Percentiles rank a stretch among this genome's conserved stretches.
phyloP scores from a whole-genome alignment of 441 rosid genomes.

The Pelargonium fulgidum region DNA sequence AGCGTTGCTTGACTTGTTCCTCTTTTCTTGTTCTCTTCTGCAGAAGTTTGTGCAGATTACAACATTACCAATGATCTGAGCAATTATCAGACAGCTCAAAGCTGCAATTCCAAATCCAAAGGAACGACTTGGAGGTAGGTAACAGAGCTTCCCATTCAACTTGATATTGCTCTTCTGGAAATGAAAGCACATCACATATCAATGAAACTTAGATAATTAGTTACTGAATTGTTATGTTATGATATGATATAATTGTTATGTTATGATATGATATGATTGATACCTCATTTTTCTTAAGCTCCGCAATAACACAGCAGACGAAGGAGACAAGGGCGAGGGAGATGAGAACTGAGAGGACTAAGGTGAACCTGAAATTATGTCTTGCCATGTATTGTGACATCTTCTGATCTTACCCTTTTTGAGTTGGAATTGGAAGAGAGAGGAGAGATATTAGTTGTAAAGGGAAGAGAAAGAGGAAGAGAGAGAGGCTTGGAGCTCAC shows the following conservation, averaged over 20 bases:
- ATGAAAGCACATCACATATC: background rate
- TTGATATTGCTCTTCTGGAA: conserved; percentile 47
- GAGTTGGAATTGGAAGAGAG: background rate
- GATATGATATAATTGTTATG: background rate
- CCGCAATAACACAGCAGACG: conserved; percentile 48
- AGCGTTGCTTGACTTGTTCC: conserved; percentile 16
- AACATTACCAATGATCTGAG: conserved; percentile 50
- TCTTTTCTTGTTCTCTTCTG: conserved; percentile 15
- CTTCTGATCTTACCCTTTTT: background rate
- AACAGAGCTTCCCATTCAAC: conserved; percentile 57
- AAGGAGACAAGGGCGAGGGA: conserved; percentile 45
- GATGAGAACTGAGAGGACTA: conserved; percentile 29
- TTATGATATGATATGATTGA: background rate
- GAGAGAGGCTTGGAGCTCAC: conserved; percentile 22
- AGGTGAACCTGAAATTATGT: conserved; percentile 15
- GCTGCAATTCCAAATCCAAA: conserved; percentile 50
- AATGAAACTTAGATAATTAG: background rate
- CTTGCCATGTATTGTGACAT: conserved; percentile 31
- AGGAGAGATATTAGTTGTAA: background rate
- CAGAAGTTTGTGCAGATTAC: conserved; percentile 27
- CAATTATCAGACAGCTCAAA: conserved; percentile 37
- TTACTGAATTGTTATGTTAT: background rate
- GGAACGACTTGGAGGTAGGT: conserved; percentile 45
- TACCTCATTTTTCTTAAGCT: conserved; percentile 57
- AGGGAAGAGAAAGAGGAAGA: background rate